A percentile compares a stretch with the other conserved stretches of the same genome.
Evolutionary conservation across 139 green algal genomes (phyloP).

Genomic region (Tetradesmus obliquus): DNA sequence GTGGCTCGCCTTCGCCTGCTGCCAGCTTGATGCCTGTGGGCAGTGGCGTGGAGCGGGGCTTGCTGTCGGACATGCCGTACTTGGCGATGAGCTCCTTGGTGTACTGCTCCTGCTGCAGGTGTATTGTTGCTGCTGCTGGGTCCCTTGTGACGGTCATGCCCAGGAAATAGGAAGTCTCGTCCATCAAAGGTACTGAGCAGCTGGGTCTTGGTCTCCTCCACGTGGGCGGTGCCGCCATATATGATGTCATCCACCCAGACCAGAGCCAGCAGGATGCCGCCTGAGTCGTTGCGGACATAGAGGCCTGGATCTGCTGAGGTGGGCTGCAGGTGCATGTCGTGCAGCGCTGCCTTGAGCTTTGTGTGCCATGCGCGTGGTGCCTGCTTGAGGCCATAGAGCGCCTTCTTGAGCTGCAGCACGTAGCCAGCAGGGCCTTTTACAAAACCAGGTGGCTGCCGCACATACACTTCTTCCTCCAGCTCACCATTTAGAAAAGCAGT

Average conservation of each 20-base stretch:
- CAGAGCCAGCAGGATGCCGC: not conserved
- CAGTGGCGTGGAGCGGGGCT: not conserved
- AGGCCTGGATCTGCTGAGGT: not conserved
- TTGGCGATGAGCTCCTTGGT: not conserved
- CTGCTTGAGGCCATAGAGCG: conserved; percentile 42
- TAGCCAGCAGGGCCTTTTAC: conserved; percentile 49
- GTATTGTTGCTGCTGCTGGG: not conserved
- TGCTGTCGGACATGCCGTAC: conserved; percentile 8
- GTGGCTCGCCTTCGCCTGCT: not conserved
- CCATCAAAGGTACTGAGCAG: conserved; percentile 21
- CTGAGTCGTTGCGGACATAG: not conserved
- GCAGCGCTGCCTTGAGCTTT: not conserved
- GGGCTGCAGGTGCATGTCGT: not conserved
- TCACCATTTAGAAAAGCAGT: conserved; percentile 67
- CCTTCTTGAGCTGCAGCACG: not conserved
- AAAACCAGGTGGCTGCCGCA: conserved; percentile 45
- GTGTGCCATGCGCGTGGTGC: conserved; percentile 18
- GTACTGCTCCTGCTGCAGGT: conserved; percentile 1
- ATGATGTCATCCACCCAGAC: conserved; percentile 26
- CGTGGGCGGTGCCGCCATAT: not conserved
- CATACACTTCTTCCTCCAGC: conserved; percentile 56
- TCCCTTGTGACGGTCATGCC: conserved; percentile 39
- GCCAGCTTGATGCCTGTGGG: not conserved
- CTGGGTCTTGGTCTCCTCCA: not conserved
- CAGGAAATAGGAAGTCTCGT: conserved; percentile 19